Evolutionary conservation across 805 yeast species (phyloP), one percentile per base, ranked within the genome.

Genomic region (Millerago galiae): DNA sequence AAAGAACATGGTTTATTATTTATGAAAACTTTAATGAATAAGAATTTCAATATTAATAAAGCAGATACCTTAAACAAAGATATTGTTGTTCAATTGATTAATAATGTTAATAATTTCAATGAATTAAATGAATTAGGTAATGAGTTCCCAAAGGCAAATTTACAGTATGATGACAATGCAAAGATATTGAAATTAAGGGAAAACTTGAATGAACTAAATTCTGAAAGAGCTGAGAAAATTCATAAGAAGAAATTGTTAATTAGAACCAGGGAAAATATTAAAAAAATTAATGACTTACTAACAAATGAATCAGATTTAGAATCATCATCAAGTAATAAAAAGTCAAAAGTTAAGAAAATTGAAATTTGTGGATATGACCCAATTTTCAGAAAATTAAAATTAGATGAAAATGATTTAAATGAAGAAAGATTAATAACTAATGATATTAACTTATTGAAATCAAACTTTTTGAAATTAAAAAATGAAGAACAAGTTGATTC

Each of bases 1-100:
- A 72, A 70, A 16, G 84, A 75, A 21, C 95, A 90, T 60, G 96
- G 95, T 29, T 17, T 50, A 16, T 37, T 31, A 15, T 57, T 35
- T 31, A 44, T 56, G 45, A 42, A 40, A 30, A 11, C n/a, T 1
- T 14, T 36, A 2, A 17, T 52, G 21, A 34, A 41, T 5, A 29
- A 37, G 18, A 25, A 42, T 8, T 36, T 42, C 13, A 27, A 37
- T 8, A 26, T 40, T 5, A 37, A 29, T 13, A 18, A 21, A 2
- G 36, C 30, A 9, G 41, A 32, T 5, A 35, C 31, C 8, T 36
- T 56, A 34, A 36, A 36, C 3, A 44, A 37, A 11, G 38, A 27
- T 2, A 38, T 42, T n/a, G 21, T 51, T 3, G 38, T 37, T 1
- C 53, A 52, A n/a, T 13, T 56, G 8, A 24, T 55, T 0, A 43